Conservation (phyloP, 768 basidiomycete species). For the Mycena chlorophos region DNA sequence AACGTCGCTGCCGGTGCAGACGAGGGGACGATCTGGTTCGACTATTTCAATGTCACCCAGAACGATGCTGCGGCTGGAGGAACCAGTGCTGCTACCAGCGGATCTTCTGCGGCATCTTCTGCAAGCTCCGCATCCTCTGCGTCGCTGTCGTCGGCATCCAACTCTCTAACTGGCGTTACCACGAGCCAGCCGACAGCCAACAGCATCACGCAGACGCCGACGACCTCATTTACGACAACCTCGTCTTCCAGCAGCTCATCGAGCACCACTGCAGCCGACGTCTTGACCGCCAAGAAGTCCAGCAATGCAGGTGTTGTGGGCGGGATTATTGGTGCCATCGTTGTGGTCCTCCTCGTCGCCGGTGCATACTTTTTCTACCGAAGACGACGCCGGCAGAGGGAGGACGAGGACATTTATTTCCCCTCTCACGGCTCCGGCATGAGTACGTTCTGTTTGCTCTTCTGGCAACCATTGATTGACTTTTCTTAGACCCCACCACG, state of each 20-base stretch:
- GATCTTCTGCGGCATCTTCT: constrained; percentile 1
- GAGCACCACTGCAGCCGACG: background rate
- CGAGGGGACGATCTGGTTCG: constrained; percentile 46
- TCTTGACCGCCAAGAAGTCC: background rate
- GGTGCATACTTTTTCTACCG: background rate
- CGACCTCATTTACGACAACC: background rate
- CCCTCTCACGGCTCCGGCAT: background rate
- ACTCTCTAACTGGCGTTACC: too few relatives aligned
- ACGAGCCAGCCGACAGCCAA: too few relatives aligned
- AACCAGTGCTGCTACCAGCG: too few relatives aligned
- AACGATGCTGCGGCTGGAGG: constrained; percentile 16
- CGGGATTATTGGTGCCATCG: constrained; percentile 4
- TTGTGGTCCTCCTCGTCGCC: constrained; percentile 1
- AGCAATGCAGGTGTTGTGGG: constrained; percentile 6
- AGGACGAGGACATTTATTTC: background rate
- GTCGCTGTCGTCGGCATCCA: too few relatives aligned
- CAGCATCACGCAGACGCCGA: background rate
- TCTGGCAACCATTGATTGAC: background rate
- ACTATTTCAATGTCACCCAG: constrained; percentile 35
- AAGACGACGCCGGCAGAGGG: constrained; percentile 2
- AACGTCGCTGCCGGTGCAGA: constrained; percentile 26
- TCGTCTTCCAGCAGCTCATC: constrained; percentile 1
- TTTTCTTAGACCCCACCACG: background rate
- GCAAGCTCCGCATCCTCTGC: too few relatives aligned
- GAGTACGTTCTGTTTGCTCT: background rate